Percentiles rank a stretch among this genome's conserved stretches.
phyloP scores from a whole-genome alignment of 2,329 filamentous ascomycete species.

The Epichloe bromicola region DNA sequence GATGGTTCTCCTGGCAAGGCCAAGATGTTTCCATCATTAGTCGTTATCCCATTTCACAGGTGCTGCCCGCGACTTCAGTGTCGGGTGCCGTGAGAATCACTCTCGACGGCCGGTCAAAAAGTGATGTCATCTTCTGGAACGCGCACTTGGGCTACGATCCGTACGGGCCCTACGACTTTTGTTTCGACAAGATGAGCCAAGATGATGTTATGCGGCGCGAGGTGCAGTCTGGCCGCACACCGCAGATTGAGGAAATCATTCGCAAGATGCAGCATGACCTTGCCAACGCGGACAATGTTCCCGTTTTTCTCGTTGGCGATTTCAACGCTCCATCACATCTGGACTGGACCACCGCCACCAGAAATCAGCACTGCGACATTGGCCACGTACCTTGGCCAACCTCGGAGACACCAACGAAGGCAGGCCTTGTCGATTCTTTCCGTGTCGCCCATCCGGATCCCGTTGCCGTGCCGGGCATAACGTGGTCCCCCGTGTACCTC shows the following conservation, averaged over 20 bases:
- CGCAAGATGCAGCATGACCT: slow-evolving; percentile 17
- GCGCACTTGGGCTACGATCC: slow-evolving; percentile 3
- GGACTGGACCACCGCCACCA: slow-evolving; percentile 19
- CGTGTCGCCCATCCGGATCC: no score
- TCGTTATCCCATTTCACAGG: no score
- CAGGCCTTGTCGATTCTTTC: no score
- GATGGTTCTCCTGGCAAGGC: slow-evolving; percentile 23
- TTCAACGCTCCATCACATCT: slow-evolving; percentile 29
- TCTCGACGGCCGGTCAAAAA: no score
- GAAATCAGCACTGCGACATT: no score
- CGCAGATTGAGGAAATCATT: slow-evolving; percentile 21
- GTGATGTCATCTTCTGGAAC: no score
- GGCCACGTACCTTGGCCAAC: no score
- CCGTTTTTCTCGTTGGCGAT: slow-evolving; percentile 24
- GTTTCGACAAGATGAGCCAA: slow-evolving; percentile 20
- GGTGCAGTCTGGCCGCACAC: slow-evolving; percentile 21
- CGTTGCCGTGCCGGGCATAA: no score
- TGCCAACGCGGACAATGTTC: slow-evolving; percentile 14
- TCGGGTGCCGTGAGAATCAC: no score
- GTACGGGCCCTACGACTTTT: slow-evolving; percentile 29
- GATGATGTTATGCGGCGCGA: slow-evolving; percentile 20
- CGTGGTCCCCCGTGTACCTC: no score
- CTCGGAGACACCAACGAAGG: no score
- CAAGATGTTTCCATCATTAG: slow-evolving; percentile 10
- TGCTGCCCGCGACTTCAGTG: no score